Percentiles rank a stretch among this genome's conserved stretches.
Evolutionary conservation across 129 eudicot genomes (phyloP).

Genomic region (Centella asiatica): DNA sequence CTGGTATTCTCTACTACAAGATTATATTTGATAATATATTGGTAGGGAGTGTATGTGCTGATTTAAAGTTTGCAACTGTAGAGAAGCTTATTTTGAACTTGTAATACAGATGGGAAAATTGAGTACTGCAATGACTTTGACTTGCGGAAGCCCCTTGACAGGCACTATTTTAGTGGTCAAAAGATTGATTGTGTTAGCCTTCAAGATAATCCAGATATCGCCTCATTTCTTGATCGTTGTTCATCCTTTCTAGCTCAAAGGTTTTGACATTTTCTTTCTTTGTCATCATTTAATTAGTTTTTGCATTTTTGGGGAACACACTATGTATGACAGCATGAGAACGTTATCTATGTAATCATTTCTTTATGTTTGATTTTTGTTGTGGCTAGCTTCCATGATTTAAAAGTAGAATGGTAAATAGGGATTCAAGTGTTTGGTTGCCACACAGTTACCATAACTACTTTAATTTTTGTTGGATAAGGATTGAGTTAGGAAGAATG

Average conservation of each 20-base stretch:
- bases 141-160: constrained; percentile 80
- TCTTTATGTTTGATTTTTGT: too few relatives aligned
- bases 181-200: constrained; percentile 70
- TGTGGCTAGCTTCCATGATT: too few relatives aligned
- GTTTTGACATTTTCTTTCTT: constrained; percentile 20
- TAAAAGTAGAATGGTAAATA: too few relatives aligned
- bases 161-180: constrained; percentile 52
- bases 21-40: neutral
- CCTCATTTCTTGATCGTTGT: constrained; percentile 58
- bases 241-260: constrained; percentile 72
- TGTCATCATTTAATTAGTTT: neutral
- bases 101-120: constrained; percentile 57
- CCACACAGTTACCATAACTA: too few relatives aligned
- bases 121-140: constrained; percentile 86
- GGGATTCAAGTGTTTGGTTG: too few relatives aligned
- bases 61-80: constrained; percentile 2
- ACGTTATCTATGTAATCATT: too few relatives aligned
- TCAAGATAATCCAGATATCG: constrained; percentile 45
- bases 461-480: too few relatives aligned
- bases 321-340: neutral
- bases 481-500: too few relatives aligned
- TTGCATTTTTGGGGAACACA: neutral
- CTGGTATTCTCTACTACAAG: neutral
- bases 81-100: constrained; percentile 6
- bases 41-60: neutral